Conservation (phyloP, 2,329 filamentous ascomycete genomes). For the Colletotrichum horii region DNA sequence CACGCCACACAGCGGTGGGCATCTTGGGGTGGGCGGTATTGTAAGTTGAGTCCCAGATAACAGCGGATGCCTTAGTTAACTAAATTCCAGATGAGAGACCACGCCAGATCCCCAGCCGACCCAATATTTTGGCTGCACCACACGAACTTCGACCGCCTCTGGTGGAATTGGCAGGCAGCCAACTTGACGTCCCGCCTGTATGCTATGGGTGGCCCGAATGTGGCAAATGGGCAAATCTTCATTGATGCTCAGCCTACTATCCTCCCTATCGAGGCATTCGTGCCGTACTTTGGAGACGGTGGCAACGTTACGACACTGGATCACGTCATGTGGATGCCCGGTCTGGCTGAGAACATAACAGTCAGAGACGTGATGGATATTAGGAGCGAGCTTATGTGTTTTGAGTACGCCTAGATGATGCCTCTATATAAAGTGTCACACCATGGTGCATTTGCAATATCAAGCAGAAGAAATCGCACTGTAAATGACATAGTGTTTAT, state of each 20-base stretch:
- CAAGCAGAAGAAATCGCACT: too few species aligned
- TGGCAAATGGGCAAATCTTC: background rate
- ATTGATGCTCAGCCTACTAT: background rate
- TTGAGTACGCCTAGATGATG: background rate
- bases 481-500: too few species aligned
- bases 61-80: background rate
- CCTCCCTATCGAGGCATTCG: background rate
- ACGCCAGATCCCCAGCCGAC: background rate
- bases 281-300: background rate
- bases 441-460: background rate
- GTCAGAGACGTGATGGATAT: background rate
- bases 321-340: background rate
- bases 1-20: background rate
- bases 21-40: background rate
- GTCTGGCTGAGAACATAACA: background rate
- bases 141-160: background rate
- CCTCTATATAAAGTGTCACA: fast-evolving
- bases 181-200: background rate
- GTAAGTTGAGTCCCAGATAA: background rate
- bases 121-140: constrained; percentile 1
- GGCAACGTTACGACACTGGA: background rate
- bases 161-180: background rate
- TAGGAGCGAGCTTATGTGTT: background rate
- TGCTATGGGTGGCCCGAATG: constrained; percentile 1
- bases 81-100: background rate